These are phyloP conservation scores for Cyberlindnera petersonii DNA, from an alignment of 805 yeast species.

Conservation along the genomic window DNA sequence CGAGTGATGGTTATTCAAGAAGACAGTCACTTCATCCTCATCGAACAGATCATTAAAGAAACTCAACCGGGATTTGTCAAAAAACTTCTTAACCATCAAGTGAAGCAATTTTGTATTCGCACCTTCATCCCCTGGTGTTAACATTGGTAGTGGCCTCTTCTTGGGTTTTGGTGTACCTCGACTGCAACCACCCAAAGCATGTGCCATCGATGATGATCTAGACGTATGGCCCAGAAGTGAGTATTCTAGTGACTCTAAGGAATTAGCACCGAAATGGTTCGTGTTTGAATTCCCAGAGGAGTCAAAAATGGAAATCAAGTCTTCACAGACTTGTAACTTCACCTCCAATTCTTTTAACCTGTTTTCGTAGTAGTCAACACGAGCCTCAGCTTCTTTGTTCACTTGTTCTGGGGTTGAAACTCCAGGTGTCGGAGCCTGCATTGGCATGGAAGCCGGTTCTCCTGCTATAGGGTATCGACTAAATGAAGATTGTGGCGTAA, in stretches of 20 bases:
- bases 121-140: constrained; percentile 3
- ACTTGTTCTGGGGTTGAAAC: background rate
- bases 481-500: background rate
- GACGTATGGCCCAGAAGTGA: constrained; percentile 3
- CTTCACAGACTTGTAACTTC: constrained; percentile 18
- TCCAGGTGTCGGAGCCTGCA: background rate
- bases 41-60: constrained; percentile 19
- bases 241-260: constrained; percentile 15
- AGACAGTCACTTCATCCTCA: constrained; percentile 11
- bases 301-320: constrained; percentile 25
- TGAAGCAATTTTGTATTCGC: constrained; percentile 13
- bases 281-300: constrained; percentile 10
- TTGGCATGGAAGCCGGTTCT: background rate
- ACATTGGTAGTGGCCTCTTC: constrained; percentile 13
- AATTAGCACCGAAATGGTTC: constrained; percentile 15
- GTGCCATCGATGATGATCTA: background rate
- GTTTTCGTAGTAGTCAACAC: constrained; percentile 4
- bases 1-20: constrained; percentile 9
- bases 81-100: constrained; percentile 14
- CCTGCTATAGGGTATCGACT: background rate
- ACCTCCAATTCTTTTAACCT: constrained; percentile 21
- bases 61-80: constrained; percentile 10
- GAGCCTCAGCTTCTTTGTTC: background rate
- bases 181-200: too few relatives aligned
- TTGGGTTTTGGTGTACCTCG: too few relatives aligned